Conservation (phyloP, 768 basidiomycete genomes). For the Lentinula edodes region DNA sequence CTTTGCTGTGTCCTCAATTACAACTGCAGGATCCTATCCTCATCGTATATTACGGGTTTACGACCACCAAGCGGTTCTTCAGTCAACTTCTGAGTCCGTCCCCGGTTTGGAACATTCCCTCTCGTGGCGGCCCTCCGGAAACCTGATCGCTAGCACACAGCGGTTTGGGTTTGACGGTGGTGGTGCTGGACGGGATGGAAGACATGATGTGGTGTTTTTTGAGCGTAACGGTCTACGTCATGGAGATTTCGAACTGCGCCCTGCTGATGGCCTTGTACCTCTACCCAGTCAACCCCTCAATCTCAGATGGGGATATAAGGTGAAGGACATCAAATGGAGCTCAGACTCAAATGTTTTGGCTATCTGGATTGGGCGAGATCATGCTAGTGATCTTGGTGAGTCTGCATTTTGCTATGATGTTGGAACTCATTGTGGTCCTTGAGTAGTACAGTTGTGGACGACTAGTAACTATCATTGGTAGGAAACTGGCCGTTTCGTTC, state of each 20-base stretch:
- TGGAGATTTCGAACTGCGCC: slow-evolving; percentile 73
- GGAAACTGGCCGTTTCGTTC: background rate
- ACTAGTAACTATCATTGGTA: slow-evolving; percentile 94
- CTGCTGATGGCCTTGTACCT: slow-evolving; percentile 23
- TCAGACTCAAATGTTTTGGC: slow-evolving; percentile 81
- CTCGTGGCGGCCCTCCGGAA: slow-evolving; percentile 86
- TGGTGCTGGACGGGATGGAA: slow-evolving; percentile 56
- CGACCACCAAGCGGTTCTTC: slow-evolving; percentile 65
- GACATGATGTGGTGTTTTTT: slow-evolving; percentile 88
- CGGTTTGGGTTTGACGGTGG: slow-evolving; percentile 75
- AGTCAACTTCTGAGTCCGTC: slow-evolving; percentile 80
- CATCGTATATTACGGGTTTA: slow-evolving; percentile 70
- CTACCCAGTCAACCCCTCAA: slow-evolving; percentile 25
- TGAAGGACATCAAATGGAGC: slow-evolving; percentile 81
- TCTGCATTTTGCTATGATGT: background rate
- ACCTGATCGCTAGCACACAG: slow-evolving; percentile 77
- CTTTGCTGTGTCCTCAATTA: slow-evolving; percentile 80
- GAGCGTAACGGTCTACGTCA: slow-evolving; percentile 93
- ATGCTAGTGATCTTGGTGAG: slow-evolving; percentile 61
- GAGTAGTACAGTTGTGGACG: slow-evolving; percentile 89
- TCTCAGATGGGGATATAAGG: slow-evolving; percentile 59
- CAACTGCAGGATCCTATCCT: slow-evolving; percentile 27
- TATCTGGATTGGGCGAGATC: slow-evolving; percentile 71
- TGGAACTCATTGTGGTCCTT: slow-evolving; percentile 5
- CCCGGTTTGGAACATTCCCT: slow-evolving; percentile 76